Evolutionary conservation across 805 yeast species (phyloP).

Genomic region (Metschnikowia continentalis): DNA sequence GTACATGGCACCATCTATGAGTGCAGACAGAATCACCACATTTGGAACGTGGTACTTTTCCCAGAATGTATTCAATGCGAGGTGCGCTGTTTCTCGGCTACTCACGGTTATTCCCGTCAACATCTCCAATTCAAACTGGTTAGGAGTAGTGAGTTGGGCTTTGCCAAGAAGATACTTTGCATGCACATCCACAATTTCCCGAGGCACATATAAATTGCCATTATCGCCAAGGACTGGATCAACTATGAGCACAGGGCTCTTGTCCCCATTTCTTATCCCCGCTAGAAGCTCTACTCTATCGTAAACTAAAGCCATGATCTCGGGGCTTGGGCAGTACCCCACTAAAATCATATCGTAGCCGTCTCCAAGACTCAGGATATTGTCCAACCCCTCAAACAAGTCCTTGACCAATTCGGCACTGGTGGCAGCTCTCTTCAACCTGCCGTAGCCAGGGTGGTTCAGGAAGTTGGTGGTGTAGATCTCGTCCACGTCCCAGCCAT

Average conservation of each 20-base stretch:
- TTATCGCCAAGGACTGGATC: conserved; percentile 95
- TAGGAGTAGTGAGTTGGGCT: conserved; percentile 75
- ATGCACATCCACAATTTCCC: conserved; percentile 51
- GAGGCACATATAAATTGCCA: conserved; percentile 72
- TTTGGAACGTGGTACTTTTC: conserved; percentile 43
- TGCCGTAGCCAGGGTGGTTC: conserved; percentile 20
- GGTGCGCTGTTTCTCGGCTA: conserved; percentile 32
- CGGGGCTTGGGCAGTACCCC: conserved; percentile 70
- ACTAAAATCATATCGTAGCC: conserved; percentile 64
- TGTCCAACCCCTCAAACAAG: conserved; percentile 52
- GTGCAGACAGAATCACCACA: conserved; percentile 58
- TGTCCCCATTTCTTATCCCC: conserved; percentile 24
- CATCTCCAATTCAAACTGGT: conserved; percentile 83
- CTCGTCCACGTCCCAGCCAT: conserved; percentile 20
- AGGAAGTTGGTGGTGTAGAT: conserved; percentile 18
- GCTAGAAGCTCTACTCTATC: conserved; percentile 35
- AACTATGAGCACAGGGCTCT: conserved; percentile 53
- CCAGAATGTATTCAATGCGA: conserved; percentile 42
- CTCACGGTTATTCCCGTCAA: conserved; percentile 48
- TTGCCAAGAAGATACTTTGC: conserved; percentile 46
- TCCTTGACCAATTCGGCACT: conserved; percentile 43
- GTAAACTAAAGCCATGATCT: conserved; percentile 49
- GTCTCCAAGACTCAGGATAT: conserved; percentile 35
- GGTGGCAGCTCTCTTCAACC: conserved; percentile 26
- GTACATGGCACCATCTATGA: conserved; percentile 33